A percentile compares a stretch with the other conserved stretches of the same genome.
Conservation (phyloP, 257 asterid genomes). For the Cruciata laevipes region DNA sequence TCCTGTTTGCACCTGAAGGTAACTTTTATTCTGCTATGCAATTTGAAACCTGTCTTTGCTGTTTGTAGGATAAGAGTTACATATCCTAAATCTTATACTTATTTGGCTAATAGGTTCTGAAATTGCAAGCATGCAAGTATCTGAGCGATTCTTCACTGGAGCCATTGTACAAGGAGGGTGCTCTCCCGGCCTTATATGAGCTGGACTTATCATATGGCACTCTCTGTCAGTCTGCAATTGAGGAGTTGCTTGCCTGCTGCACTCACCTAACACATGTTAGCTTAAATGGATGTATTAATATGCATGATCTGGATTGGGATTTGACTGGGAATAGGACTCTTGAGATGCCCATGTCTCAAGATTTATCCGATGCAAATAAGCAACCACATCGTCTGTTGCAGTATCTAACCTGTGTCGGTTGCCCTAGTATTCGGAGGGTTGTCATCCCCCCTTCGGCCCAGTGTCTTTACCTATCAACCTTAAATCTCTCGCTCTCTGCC, state of each 20-base stretch:
- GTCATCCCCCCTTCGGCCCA: conserved; percentile 73
- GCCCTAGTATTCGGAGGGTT: conserved; percentile 87
- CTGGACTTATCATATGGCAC: conserved; percentile 94
- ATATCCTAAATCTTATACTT: background rate
- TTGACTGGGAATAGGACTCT: conserved; percentile 25
- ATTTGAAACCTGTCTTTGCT: background rate
- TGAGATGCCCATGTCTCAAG: conserved; percentile 23
- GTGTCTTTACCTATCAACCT: conserved; percentile 60
- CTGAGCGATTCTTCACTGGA: conserved; percentile 71
- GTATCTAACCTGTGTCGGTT: conserved; percentile 91
- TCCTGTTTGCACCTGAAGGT: conserved; percentile 78
- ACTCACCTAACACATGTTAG: conserved; percentile 82
- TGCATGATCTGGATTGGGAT: conserved; percentile 96
- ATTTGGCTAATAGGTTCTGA: conserved; percentile 49
- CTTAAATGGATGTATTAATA: conserved; percentile 82
- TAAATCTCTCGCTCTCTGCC: conserved; percentile 81
- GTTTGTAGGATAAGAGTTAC: too few relatives aligned
- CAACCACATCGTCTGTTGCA: conserved; percentile 57
- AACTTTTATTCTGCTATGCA: conserved; percentile 16
- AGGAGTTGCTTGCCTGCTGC: conserved; percentile 88
- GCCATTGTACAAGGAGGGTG: conserved; percentile 80
- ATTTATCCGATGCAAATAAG: conserved; percentile 20
- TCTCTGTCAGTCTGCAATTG: conserved; percentile 81
- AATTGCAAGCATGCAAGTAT: conserved; percentile 99
- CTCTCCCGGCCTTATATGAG: conserved; percentile 80